Conservation (phyloP, 768 basidiomycete genomes). For the Mycena chlorophos region DNA sequence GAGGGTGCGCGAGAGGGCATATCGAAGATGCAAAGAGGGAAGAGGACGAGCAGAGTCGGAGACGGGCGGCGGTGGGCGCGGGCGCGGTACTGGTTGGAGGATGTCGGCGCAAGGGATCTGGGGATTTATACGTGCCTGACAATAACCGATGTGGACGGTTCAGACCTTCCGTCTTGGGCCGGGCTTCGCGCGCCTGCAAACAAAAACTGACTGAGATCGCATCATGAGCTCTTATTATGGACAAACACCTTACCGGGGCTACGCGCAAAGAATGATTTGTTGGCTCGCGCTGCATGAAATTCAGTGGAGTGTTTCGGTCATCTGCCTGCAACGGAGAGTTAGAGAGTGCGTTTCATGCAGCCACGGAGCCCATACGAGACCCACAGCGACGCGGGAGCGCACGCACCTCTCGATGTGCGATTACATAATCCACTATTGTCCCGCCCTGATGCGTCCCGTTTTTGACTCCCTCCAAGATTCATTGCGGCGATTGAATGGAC, state of each 20-base stretch:
- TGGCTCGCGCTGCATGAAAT: neutral
- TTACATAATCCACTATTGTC: too few relatives aligned
- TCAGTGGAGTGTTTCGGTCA: neutral
- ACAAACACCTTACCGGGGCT: neutral
- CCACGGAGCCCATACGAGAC: too few relatives aligned
- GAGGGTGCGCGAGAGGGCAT: neutral
- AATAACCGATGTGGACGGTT: neutral
- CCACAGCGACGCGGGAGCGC: too few relatives aligned
- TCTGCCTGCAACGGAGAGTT: neutral
- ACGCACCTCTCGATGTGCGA: too few relatives aligned
- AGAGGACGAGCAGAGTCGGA: neutral
- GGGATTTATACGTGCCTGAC: neutral
- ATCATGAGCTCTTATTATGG: constrained; percentile 1
- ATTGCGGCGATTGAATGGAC: too few relatives aligned
- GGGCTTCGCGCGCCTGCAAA: neutral
- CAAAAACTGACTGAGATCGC: neutral
- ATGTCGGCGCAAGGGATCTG: neutral
- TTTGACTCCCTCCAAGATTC: too few relatives aligned
- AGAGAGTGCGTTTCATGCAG: neutral
- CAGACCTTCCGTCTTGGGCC: neutral
- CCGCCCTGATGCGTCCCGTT: too few relatives aligned
- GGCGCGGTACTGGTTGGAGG: neutral
- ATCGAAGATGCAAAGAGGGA: neutral
- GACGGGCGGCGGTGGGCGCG: neutral
- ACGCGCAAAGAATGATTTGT: neutral